Evolutionary conservation across 495 filamentous ascomycete species (phyloP).

Genomic region (Xylaria scruposa): DNA sequence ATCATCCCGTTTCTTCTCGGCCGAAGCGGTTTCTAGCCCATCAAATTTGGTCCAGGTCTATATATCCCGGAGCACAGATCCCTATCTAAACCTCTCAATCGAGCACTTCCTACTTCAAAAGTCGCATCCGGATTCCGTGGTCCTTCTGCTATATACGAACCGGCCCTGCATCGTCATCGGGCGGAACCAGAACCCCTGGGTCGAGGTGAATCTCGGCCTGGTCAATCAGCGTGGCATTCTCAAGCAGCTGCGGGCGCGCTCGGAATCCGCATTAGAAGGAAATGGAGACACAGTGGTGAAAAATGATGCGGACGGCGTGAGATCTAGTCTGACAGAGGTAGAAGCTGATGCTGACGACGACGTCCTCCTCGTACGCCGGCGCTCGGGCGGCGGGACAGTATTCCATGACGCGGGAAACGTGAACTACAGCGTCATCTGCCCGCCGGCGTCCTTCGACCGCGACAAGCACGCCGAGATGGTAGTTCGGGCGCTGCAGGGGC

Average conservation of each 20-base stretch:
- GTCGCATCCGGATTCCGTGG: slow-evolving; percentile 68
- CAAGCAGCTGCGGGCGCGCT: slow-evolving; percentile 16
- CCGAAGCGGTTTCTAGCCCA: slow-evolving; percentile 33
- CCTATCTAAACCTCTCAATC: slow-evolving; percentile 94
- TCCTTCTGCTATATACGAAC: slow-evolving; percentile 90
- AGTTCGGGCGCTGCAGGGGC: slow-evolving; percentile 70
- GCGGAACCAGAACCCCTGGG: slow-evolving; percentile 97
- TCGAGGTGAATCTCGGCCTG: slow-evolving; percentile 77
- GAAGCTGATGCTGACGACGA: slow-evolving; percentile 3
- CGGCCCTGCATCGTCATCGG: slow-evolving; percentile 86
- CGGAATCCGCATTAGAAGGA: neutral
- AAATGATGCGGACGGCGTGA: slow-evolving; percentile 14
- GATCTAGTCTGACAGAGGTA: slow-evolving; percentile 32
- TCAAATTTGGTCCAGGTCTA: slow-evolving; percentile 65
- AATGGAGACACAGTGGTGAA: neutral
- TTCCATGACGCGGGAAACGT: slow-evolving; percentile 92
- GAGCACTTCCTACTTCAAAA: slow-evolving; percentile 87
- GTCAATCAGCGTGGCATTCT: slow-evolving; percentile 43
- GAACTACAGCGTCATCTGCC: slow-evolving; percentile 91
- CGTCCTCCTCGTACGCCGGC: slow-evolving; percentile 76
- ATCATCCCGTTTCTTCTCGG: slow-evolving; percentile 33
- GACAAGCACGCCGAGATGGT: slow-evolving; percentile 93
- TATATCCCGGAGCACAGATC: slow-evolving; percentile 73
- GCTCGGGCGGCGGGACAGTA: slow-evolving; percentile 90
- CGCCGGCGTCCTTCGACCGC: slow-evolving; percentile 73